These are phyloP conservation scores for Aaosphaeria arxii DNA, from an alignment of 2,329 filamentous ascomycete species.

Conservation along the genomic window DNA sequence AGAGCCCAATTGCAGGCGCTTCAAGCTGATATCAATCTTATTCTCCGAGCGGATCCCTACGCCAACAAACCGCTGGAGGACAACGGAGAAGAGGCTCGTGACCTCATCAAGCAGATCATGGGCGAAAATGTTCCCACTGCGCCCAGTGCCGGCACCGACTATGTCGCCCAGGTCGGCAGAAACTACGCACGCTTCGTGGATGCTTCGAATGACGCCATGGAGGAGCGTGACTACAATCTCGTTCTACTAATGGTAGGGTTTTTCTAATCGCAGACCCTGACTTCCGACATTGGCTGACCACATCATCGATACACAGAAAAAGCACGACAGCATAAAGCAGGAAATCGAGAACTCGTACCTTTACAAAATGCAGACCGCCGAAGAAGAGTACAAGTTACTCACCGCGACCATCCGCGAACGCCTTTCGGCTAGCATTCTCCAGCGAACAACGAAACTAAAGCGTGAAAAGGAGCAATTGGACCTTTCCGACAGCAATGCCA, in stretches of 20 bases:
- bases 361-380: constrained; percentile 60
- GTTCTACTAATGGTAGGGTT: constrained; percentile 72
- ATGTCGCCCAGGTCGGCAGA: constrained; percentile 65
- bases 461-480: constrained; percentile 67
- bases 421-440: constrained; percentile 55
- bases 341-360: constrained; percentile 56
- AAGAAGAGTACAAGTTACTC: constrained; percentile 60
- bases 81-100: constrained; percentile 62
- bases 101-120: constrained; percentile 51
- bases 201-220: constrained; percentile 82
- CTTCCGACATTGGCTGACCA: background rate
- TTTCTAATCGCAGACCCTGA: background rate
- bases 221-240: constrained; percentile 81
- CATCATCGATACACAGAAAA: constrained; percentile 47
- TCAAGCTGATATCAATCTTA: constrained; percentile 85
- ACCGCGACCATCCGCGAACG: constrained; percentile 60
- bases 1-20: constrained; percentile 86
- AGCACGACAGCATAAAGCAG: constrained; percentile 54
- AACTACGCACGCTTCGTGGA: constrained; percentile 83
- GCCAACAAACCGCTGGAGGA: constrained; percentile 66
- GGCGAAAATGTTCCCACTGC: constrained; percentile 40
- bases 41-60: constrained; percentile 83
- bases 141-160: constrained; percentile 64
- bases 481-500: constrained; percentile 63
- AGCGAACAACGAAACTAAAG: constrained; percentile 56